Conservation (phyloP, 2,329 filamentous ascomycete species). For the Colletotrichum sp. region DNA sequence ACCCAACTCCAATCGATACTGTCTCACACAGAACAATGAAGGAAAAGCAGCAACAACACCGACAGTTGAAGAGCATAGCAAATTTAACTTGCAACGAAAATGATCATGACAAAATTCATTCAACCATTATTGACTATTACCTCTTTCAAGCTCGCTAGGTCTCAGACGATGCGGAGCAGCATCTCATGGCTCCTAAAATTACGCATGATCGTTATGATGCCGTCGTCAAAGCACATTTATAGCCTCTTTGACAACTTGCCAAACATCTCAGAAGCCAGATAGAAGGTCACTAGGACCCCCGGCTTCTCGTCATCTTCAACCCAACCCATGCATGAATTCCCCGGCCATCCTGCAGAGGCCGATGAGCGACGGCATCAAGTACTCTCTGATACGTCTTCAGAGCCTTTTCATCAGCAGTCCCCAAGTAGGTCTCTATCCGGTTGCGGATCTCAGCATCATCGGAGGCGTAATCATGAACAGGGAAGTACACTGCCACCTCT, state of each 20-base stretch:
- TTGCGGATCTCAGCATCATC: neutral
- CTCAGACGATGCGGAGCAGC: rapidly evolving
- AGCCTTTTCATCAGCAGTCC: neutral
- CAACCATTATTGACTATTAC: rapidly evolving
- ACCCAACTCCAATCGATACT: rapidly evolving
- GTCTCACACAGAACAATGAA: neutral
- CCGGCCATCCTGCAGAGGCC: neutral
- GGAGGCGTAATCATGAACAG: neutral
- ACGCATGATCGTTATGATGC: neutral
- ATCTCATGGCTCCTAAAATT: neutral
- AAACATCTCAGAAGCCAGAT: neutral
- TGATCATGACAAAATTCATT: rapidly evolving
- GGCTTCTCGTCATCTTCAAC: neutral
- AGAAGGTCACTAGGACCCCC: neutral
- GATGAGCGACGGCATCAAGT: neutral
- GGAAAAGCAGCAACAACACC: rapidly evolving
- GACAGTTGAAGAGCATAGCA: rapidly evolving
- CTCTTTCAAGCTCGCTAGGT: neutral
- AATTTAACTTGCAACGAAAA: rapidly evolving
- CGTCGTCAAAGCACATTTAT: neutral
- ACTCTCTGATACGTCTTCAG: neutral
- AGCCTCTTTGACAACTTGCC: neutral
- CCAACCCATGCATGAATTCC: neutral
- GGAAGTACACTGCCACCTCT: neutral
- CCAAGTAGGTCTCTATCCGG: neutral